Conservation (phyloP, 2,329 filamentous ascomycete species). For the Pseudogymnoascus sp. region DNA sequence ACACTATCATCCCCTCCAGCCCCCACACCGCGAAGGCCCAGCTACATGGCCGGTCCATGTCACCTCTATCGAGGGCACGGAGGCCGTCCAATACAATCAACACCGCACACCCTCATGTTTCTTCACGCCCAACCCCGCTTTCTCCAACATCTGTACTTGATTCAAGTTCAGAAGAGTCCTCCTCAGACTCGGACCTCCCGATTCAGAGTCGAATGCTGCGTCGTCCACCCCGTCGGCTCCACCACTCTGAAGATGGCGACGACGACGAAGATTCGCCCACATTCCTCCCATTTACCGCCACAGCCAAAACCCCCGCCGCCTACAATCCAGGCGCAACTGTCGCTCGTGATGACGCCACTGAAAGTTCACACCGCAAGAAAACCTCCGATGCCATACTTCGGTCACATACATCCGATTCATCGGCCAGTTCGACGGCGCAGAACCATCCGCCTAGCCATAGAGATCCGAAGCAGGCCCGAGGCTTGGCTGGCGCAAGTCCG, state of each 20-base stretch:
- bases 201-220: conserved; percentile 25
- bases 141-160: conserved; percentile 17
- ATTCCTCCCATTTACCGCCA: conserved; percentile 23
- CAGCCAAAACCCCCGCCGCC: conserved; percentile 9
- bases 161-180: conserved; percentile 17
- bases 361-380: conserved; percentile 17
- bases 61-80: conserved; percentile 19
- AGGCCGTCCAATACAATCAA: conserved; percentile 10
- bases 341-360: conserved; percentile 21
- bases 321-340: conserved; percentile 23
- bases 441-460: conserved; percentile 15
- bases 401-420: conserved; percentile 51
- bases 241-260: conserved; percentile 22
- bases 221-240: conserved; percentile 21
- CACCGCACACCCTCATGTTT: conserved; percentile 10
- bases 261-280: conserved; percentile 25
- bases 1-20: conserved; percentile 18
- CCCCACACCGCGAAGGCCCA: conserved; percentile 22
- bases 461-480: conserved; percentile 15
- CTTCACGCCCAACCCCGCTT: conserved; percentile 12
- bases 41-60: conserved; percentile 19
- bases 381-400: conserved; percentile 17
- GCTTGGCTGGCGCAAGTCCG: conserved; percentile 30
- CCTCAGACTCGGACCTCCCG: conserved; percentile 21
- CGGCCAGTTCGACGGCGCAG: conserved; percentile 39